A percentile compares a stretch with the other conserved stretches of the same genome.
These are phyloP conservation scores for Fusarium marasasianum DNA, from an alignment of 2,329 filamentous ascomycete genomes.

Conservation along the genomic window DNA sequence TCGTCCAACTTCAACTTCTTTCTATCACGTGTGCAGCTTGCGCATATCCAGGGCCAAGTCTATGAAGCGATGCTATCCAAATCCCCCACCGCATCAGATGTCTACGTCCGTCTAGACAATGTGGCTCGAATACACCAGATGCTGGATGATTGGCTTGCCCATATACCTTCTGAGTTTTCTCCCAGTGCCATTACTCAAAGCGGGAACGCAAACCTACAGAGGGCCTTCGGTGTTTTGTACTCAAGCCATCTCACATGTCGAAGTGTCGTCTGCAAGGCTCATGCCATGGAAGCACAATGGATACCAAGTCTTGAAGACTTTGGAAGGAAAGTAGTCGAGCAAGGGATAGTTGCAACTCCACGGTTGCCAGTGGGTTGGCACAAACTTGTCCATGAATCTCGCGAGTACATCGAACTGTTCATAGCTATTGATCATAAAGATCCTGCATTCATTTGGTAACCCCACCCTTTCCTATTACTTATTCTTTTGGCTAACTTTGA, in stretches of 20 bases:
- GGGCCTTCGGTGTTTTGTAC: conserved; percentile 13
- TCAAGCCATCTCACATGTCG: conserved; percentile 2
- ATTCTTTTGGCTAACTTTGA: neutral
- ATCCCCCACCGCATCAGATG: neutral
- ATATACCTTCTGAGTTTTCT: neutral
- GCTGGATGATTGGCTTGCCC: conserved; percentile 9
- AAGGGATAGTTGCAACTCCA: neutral
- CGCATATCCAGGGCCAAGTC: conserved; percentile 20
- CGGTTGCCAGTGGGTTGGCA: conserved; percentile 4
- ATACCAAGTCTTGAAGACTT: neutral
- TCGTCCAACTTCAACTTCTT: conserved; percentile 10
- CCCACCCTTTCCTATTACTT: rapidly evolving
- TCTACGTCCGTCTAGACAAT: neutral
- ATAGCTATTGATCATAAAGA: neutral
- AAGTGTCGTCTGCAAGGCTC: neutral
- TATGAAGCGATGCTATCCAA: conserved; percentile 1
- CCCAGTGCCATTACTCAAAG: neutral
- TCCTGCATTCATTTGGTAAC: neutral
- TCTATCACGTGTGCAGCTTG: conserved; percentile 4
- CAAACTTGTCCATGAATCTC: conserved; percentile 2
- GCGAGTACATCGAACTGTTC: conserved; percentile 9
- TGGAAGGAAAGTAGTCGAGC: neutral
- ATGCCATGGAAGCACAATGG: neutral
- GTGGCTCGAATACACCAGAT: neutral
- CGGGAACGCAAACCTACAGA: neutral